Conservation (phyloP, 1,284 basidiomycete genomes). For the Malassezia yamatoensis region DNA sequence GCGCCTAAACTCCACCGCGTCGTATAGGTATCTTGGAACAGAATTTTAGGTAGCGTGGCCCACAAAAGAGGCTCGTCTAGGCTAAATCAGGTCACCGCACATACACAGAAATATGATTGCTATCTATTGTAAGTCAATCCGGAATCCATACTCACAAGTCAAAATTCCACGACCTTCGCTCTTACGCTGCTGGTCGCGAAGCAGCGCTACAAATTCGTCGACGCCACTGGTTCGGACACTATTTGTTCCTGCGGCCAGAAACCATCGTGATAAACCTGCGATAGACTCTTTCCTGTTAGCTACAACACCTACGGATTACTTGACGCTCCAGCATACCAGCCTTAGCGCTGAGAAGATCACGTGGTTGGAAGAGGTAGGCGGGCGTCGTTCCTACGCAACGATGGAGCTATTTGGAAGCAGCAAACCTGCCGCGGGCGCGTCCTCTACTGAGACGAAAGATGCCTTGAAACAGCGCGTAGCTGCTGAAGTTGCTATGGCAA, state of each 20-base stretch:
- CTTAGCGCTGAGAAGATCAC: not conserved
- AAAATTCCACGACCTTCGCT: constrained; percentile 26
- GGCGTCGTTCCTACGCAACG: constrained; percentile 1
- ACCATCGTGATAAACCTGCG: constrained; percentile 24
- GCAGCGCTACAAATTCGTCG: constrained; percentile 26
- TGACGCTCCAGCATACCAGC: not conserved
- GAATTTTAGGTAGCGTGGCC: constrained; percentile 25
- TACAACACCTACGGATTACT: not conserved
- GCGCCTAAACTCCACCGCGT: constrained; percentile 80
- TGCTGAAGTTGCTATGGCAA: constrained; percentile 36
- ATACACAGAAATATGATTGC: constrained; percentile 42
- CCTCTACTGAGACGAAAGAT: constrained; percentile 38
- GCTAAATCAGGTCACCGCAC: constrained; percentile 4
- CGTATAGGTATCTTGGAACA: constrained; percentile 46
- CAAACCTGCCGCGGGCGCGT: constrained; percentile 9
- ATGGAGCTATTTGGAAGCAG: constrained; percentile 32
- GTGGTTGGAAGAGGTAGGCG: not conserved
- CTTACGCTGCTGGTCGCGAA: constrained; percentile 23
- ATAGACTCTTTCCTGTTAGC: constrained; percentile 17
- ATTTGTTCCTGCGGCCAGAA: constrained; percentile 28
- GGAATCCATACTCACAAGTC: constrained; percentile 20
- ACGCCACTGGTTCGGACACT: constrained; percentile 31
- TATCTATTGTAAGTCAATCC: constrained; percentile 14
- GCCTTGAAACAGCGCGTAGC: constrained; percentile 41
- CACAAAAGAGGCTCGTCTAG: constrained; percentile 41